phyloP scores from a whole-genome alignment of 164 flowering plant genomes.

The Kalanchoe fedtschenkoi region DNA sequence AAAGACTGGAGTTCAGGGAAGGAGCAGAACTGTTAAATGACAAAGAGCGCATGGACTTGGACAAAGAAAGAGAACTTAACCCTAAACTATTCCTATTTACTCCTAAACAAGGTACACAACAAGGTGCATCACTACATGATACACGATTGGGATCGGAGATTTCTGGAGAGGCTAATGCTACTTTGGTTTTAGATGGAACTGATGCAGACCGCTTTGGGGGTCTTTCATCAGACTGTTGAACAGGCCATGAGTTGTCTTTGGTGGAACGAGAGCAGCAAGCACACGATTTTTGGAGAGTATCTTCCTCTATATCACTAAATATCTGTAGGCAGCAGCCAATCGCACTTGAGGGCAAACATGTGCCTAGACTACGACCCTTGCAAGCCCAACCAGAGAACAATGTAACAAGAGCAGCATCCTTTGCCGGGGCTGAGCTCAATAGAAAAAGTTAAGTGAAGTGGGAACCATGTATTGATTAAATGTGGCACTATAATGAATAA shows the following conservation, averaged over 20 bases:
- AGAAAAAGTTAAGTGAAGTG: slow-evolving; percentile 9
- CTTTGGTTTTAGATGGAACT: slow-evolving; percentile 12
- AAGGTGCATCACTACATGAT: slow-evolving; percentile 40
- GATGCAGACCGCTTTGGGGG: slow-evolving; percentile 31
- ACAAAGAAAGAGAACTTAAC: slow-evolving; percentile 44
- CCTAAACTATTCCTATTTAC: slow-evolving; percentile 56
- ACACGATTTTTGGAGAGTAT: slow-evolving; percentile 19
- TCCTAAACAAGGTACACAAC: slow-evolving; percentile 91
- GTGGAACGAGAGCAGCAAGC: slow-evolving; percentile 29
- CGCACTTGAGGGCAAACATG: slow-evolving; percentile 62
- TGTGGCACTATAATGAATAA: not conserved
- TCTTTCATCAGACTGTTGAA: slow-evolving; percentile 24
- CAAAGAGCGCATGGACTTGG: slow-evolving; percentile 67
- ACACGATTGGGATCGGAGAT: slow-evolving; percentile 17
- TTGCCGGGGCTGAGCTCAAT: slow-evolving; percentile 65
- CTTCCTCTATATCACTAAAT: slow-evolving; percentile 29
- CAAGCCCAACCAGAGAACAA: slow-evolving; percentile 98
- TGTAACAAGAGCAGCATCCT: slow-evolving; percentile 77
- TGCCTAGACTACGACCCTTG: slow-evolving; percentile 57
- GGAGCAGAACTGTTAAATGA: slow-evolving; percentile 67
- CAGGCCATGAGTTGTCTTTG: slow-evolving; percentile 10
- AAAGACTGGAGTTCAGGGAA: slow-evolving; percentile 84
- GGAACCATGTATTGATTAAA: not conserved
- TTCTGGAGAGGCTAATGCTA: slow-evolving; percentile 13
- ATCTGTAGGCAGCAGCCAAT: slow-evolving; percentile 57